A percentile compares a stretch with the other conserved stretches of the same genome.
Conservation (phyloP, 805 yeast genomes). For the Kockiozyma suomiensis region DNA sequence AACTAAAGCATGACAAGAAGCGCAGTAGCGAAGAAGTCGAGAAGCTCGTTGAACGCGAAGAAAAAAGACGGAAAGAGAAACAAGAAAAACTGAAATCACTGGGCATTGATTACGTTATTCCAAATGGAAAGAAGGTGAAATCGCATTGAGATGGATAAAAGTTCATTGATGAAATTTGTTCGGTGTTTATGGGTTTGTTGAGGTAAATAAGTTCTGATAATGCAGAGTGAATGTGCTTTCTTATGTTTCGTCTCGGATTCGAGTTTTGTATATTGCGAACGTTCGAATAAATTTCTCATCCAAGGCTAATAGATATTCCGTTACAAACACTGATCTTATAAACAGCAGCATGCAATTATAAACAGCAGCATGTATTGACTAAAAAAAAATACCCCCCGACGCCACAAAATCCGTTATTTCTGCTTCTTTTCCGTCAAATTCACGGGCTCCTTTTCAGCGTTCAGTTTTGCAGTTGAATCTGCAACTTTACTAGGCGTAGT, state of each 20-base stretch:
- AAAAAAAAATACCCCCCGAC: background rate
- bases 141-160: background rate
- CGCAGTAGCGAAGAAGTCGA: conserved; percentile 62
- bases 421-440: background rate
- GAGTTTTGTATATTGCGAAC: conserved; percentile 2
- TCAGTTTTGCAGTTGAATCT: background rate
- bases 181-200: conserved; percentile 6
- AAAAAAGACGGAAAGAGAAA: conserved; percentile 49
- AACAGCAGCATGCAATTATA: too few relatives aligned
- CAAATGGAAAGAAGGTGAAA: conserved; percentile 16
- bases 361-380: too few relatives aligned
- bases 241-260: too few relatives aligned
- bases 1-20: conserved; percentile 57
- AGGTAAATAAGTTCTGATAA: too few relatives aligned
- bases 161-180: background rate
- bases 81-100: conserved; percentile 53
- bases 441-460: background rate
- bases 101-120: conserved; percentile 56
- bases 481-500: background rate
- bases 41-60: conserved; percentile 52
- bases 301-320: too few relatives aligned
- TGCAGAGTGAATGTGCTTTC: background rate
- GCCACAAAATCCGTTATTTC: background rate
- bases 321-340: too few relatives aligned
- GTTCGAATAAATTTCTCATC: too few relatives aligned